Percentiles rank a stretch among this genome's conserved stretches.
phyloP scores from a whole-genome alignment of 257 asterid species.

The Lantana camara region DNA sequence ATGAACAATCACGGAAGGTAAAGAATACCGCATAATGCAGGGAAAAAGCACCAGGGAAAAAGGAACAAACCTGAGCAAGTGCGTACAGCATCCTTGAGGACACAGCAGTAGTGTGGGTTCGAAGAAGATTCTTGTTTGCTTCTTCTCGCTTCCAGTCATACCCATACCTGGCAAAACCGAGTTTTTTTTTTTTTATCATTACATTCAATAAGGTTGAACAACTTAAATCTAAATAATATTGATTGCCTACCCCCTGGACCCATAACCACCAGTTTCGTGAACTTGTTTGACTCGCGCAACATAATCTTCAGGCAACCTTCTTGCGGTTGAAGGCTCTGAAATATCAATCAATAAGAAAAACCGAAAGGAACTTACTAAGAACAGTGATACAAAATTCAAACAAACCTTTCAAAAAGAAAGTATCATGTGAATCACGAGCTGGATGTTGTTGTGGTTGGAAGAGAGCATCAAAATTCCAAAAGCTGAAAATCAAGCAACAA shows the following conservation, averaged over 20 bases:
- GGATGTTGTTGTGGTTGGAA: slow-evolving; percentile 99
- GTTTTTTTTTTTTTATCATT: background rate
- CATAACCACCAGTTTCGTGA: slow-evolving; percentile 93
- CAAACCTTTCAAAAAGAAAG: slow-evolving; percentile 90
- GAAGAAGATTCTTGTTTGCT: slow-evolving; percentile 91
- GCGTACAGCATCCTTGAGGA: slow-evolving; percentile 91
- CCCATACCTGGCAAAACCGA: slow-evolving; percentile 56
- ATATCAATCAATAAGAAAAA: slow-evolving; percentile 29
- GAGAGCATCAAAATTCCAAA: slow-evolving; percentile 98
- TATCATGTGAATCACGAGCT: slow-evolving; percentile 99
- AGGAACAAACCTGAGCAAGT: slow-evolving; percentile 76
- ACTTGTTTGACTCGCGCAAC: slow-evolving; percentile 83
- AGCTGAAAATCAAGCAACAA: slow-evolving; percentile 51
- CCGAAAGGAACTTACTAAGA: slow-evolving; percentile 4
- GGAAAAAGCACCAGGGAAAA: background rate
- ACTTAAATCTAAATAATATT: slow-evolving; percentile 5
- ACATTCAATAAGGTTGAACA: slow-evolving; percentile 19
- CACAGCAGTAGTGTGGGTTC: slow-evolving; percentile 99
- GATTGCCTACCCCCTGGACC: slow-evolving; percentile 82
- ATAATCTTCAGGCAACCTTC: slow-evolving; percentile 84
- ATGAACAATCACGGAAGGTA: slow-evolving; percentile 10
- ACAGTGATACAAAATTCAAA: slow-evolving; percentile 25
- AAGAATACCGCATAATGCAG: background rate
- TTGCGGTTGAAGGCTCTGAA: slow-evolving; percentile 84
- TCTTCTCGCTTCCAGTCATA: slow-evolving; percentile 98